These are phyloP conservation scores for Mycena galericulata DNA, from an alignment of 768 basidiomycete species.

Conservation along the genomic window DNA sequence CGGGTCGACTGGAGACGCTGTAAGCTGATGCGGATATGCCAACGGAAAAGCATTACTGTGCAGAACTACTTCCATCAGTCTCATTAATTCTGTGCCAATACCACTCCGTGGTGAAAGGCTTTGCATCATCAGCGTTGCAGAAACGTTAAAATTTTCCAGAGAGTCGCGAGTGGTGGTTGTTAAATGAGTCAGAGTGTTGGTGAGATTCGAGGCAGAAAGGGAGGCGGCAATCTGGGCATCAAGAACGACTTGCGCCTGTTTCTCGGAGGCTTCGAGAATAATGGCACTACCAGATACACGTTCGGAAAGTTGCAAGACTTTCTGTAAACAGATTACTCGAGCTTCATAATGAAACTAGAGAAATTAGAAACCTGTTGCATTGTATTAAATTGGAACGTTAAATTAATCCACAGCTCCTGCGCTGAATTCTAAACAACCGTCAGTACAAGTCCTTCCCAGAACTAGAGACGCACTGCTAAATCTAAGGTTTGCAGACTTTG, in stretches of 20 bases:
- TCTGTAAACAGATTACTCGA: conserved; percentile 22
- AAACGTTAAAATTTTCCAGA: conserved; percentile 60
- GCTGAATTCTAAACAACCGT: conserved; percentile 42
- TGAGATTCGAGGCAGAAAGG: conserved; percentile 50
- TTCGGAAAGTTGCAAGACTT: conserved; percentile 38
- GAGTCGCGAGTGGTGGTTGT: conserved; percentile 54
- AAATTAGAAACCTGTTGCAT: conserved; percentile 46
- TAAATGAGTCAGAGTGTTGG: conserved; percentile 50
- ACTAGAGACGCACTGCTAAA: conserved; percentile 17
- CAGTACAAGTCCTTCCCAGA: neutral
- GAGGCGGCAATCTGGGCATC: conserved; percentile 51
- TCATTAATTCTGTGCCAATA: conserved; percentile 18
- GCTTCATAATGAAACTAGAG: neutral
- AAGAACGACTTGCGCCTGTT: conserved; percentile 46
- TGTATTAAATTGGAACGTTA: conserved; percentile 39
- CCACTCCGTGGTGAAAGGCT: conserved; percentile 38
- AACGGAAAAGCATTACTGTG: conserved; percentile 29
- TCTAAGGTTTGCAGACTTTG: conserved; percentile 24
- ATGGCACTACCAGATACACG: conserved; percentile 38
- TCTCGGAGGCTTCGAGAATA: conserved; percentile 46
- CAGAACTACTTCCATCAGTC: conserved; percentile 22
- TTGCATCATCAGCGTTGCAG: conserved; percentile 50
- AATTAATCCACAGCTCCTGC: conserved; percentile 41
- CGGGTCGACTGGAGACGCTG: conserved; percentile 43
- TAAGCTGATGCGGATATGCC: neutral